A percentile compares a stretch with the other conserved stretches of the same genome.
These are phyloP conservation scores for Takakia lepidozioides DNA, from an alignment of 225 moss, liverwort and hornwort genomes.

Conservation along the genomic window DNA sequence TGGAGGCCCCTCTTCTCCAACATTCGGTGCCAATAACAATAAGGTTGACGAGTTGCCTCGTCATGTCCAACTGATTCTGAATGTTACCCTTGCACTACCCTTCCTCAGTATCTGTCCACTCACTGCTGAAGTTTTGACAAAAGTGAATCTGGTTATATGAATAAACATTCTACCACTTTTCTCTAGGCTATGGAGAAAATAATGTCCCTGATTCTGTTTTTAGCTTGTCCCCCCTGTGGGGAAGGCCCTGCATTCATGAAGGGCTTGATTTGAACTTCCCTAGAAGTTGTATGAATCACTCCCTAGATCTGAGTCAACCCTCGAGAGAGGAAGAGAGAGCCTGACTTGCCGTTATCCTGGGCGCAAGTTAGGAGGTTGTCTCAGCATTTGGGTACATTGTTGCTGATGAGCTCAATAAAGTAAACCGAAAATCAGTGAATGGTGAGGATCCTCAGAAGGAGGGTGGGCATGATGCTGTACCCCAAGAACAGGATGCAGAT, in stretches of 20 bases:
- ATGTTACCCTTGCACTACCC: background rate
- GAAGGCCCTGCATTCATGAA: background rate
- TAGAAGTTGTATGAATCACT: too few species aligned
- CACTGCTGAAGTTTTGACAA: too few species aligned
- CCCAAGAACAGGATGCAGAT: conserved; percentile 46
- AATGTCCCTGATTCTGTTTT: conserved; percentile 3
- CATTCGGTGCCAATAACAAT: conserved; percentile 32
- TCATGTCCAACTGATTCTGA: background rate
- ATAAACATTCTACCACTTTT: background rate
- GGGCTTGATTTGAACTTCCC: conserved; percentile 1
- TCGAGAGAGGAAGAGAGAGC: too few species aligned
- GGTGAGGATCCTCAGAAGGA: conserved; percentile 12
- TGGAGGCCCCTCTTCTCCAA: conserved; percentile 23
- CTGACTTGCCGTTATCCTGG: conserved; percentile 1
- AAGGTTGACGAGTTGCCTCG: conserved; percentile 14
- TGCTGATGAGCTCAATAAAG: conserved; percentile 81
- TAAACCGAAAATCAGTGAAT: conserved; percentile 26
- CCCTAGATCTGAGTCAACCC: too few species aligned
- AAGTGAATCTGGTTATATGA: background rate
- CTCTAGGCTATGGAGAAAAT: background rate
- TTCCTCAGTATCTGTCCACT: too few species aligned
- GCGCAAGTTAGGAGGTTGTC: conserved; percentile 38
- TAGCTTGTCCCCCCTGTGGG: background rate
- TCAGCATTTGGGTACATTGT: conserved; percentile 75
- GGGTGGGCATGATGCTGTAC: conserved; percentile 11